A percentile compares a stretch with the other conserved stretches of the same genome.
Evolutionary conservation across 140 eudicot species (phyloP).

Genomic region (Oenanthe javanica): DNA sequence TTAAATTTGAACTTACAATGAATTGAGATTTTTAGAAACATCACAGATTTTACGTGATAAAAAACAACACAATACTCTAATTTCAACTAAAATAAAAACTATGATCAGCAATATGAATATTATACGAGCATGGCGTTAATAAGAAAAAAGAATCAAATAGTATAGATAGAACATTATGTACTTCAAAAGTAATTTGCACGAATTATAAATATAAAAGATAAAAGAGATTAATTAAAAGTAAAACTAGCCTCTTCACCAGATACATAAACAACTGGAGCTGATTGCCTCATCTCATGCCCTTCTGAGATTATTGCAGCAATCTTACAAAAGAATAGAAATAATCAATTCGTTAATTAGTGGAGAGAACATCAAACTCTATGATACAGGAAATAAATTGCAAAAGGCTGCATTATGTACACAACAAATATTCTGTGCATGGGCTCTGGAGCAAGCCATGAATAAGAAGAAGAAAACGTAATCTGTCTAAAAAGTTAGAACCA

Average conservation of each 20-base stretch:
- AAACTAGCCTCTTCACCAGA: slow-evolving; percentile 94
- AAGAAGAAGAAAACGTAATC: not conserved
- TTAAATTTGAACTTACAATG: not conserved
- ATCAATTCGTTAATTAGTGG: not conserved
- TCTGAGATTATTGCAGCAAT: slow-evolving; percentile 85
- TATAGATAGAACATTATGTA: not conserved
- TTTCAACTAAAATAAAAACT: not conserved
- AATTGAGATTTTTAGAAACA: not conserved
- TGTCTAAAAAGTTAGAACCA: not conserved
- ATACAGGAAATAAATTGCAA: slow-evolving; percentile 2
- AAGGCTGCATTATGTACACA: not conserved
- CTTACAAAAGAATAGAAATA: slow-evolving; percentile 30
- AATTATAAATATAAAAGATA: not conserved
- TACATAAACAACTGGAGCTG: slow-evolving; percentile 79
- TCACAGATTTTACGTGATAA: not conserved
- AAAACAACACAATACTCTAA: not conserved
- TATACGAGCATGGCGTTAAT: too few relatives aligned
- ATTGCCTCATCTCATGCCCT: slow-evolving; percentile 36
- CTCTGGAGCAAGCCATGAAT: not conserved
- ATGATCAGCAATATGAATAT: not conserved
- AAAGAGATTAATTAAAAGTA: not conserved
- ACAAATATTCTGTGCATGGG: not conserved
- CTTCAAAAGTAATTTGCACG: not conserved
- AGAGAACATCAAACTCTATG: slow-evolving; percentile 1
- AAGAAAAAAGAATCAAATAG: not conserved